phyloP scores from a whole-genome alignment of 768 basidiomycete species.

The Hypholoma fasciculare region DNA sequence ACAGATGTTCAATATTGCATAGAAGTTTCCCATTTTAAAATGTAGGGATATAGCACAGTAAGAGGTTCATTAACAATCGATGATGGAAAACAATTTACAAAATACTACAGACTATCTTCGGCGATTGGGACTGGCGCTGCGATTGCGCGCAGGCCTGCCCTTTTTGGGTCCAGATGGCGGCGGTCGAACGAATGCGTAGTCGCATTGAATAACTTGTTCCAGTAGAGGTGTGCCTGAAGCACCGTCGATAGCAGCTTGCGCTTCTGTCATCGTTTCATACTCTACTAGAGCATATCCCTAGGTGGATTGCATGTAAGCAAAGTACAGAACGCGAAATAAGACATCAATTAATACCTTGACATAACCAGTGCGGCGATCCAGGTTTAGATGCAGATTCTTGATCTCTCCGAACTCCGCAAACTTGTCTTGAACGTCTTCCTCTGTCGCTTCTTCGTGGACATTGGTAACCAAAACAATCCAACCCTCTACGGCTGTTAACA shows the following conservation, averaged over 20 bases:
- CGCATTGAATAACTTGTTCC: slow-evolving; percentile 86
- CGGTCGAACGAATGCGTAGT: slow-evolving; percentile 91
- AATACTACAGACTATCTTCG: slow-evolving; percentile 33
- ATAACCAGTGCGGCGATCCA: slow-evolving; percentile 96
- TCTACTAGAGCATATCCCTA: slow-evolving; percentile 98
- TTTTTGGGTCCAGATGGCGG: slow-evolving; percentile 84
- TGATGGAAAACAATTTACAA: slow-evolving; percentile 1
- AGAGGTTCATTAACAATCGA: background rate
- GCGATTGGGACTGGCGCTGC: slow-evolving; percentile 82
- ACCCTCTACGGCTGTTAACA: slow-evolving; percentile 84
- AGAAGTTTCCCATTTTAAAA: background rate
- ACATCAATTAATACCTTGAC: slow-evolving; percentile 72
- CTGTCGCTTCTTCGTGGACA: slow-evolving; percentile 97
- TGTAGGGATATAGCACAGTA: background rate
- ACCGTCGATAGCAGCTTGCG: slow-evolving; percentile 90
- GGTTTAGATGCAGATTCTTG: slow-evolving; percentile 95
- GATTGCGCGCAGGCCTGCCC: slow-evolving; percentile 65
- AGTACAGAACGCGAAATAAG: background rate
- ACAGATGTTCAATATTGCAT: too few relatives aligned
- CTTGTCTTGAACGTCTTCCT: slow-evolving; percentile 95
- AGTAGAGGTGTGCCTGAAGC: slow-evolving; percentile 82
- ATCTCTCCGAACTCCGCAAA: slow-evolving; percentile 97
- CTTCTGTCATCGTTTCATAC: slow-evolving; percentile 94
- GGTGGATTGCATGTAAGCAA: background rate
- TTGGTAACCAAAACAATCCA: slow-evolving; percentile 98